Evolutionary conservation across 345 rosid species (phyloP).

Genomic region (Linum lewisii): DNA sequence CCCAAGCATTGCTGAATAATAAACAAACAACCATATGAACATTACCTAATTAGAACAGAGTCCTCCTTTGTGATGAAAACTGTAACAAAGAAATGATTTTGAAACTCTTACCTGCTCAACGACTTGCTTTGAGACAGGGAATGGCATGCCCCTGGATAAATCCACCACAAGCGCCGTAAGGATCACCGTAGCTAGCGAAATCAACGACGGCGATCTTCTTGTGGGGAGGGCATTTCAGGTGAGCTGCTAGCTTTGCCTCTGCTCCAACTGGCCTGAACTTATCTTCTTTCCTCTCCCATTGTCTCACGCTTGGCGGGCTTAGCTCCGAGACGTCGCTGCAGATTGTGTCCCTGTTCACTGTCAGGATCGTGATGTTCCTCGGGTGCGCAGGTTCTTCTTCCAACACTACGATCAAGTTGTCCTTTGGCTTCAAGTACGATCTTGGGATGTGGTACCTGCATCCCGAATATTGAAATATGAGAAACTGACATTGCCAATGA

Average conservation of each 20-base stretch:
- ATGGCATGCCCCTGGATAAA: constrained; percentile 43
- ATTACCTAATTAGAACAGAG: background rate
- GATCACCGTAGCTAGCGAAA: constrained; percentile 78
- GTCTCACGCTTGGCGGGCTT: constrained; percentile 50
- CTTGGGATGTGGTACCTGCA: constrained; percentile 81
- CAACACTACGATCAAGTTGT: constrained; percentile 55
- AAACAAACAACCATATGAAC: background rate
- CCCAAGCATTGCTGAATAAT: constrained; percentile 51
- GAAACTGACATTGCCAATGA: no score
- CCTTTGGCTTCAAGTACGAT: constrained; percentile 49
- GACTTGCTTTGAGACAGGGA: constrained; percentile 42
- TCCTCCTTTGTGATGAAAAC: background rate
- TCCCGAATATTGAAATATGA: background rate
- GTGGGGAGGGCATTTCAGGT: constrained; percentile 37
- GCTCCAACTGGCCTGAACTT: constrained; percentile 26
- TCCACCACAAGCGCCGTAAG: constrained; percentile 59
- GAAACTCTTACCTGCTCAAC: constrained; percentile 39
- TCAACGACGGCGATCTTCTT: constrained; percentile 48
- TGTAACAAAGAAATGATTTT: background rate
- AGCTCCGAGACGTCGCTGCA: constrained; percentile 50
- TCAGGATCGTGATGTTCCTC: constrained; percentile 38
- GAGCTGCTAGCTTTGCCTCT: constrained; percentile 37
- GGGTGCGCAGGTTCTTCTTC: constrained; percentile 55
- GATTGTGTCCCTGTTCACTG: constrained; percentile 58
- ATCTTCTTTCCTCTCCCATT: constrained; percentile 39